Percentiles rank a stretch among this genome's conserved stretches.
Evolutionary conservation across 2,329 filamentous ascomycete genomes (phyloP).

Genomic region (Fusarium algeriense): DNA sequence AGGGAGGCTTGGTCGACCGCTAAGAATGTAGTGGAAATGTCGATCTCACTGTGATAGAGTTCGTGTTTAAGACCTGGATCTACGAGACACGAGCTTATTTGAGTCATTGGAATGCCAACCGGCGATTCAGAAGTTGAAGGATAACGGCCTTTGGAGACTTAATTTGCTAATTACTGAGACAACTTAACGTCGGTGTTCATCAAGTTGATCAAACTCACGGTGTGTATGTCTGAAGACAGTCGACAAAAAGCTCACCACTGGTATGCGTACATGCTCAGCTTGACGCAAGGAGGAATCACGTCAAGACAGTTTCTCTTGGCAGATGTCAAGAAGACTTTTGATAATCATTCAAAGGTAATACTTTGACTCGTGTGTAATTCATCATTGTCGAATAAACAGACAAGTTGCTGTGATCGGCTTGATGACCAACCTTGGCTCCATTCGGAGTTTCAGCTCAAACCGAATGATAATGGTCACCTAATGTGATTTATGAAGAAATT

Average conservation of each 20-base stretch:
- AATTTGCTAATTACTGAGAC: fast-evolving
- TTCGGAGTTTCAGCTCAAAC: fast-evolving
- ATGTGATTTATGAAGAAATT: fast-evolving
- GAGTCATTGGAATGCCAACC: not conserved
- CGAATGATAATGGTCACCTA: fast-evolving
- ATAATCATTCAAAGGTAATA: fast-evolving
- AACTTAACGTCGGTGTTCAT: not conserved
- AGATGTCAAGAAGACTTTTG: fast-evolving
- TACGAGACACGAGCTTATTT: not conserved
- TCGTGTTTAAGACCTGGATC: not conserved
- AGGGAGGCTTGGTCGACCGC: not conserved
- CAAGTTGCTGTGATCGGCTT: not conserved
- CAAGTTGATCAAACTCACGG: not conserved
- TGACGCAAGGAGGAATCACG: not conserved
- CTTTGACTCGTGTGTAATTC: not conserved
- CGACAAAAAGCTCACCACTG: not conserved
- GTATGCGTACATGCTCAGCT: not conserved
- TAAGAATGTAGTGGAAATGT: not conserved
- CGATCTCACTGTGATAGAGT: not conserved
- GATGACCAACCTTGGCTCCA: no score
- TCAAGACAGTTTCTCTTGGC: not conserved
- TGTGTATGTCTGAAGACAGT: not conserved
- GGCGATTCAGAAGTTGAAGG: not conserved
- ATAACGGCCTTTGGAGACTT: not conserved
- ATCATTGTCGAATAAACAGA: not conserved